Conservation (phyloP, 441 rosid genomes). For the Kokia cookei region DNA sequence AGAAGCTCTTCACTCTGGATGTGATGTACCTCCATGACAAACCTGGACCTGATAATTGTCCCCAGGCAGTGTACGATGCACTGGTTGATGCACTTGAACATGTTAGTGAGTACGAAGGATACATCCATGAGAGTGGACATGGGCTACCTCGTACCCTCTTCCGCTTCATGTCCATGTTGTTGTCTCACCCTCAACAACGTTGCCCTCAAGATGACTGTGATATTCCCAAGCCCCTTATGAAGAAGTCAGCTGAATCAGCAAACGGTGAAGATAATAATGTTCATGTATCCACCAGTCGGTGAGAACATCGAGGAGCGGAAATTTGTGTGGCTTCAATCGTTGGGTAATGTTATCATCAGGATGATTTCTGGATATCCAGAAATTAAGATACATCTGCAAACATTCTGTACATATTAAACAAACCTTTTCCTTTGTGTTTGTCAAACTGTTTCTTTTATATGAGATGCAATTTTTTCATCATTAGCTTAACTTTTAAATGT, state of each 20-base stretch:
- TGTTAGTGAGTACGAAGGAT: slow-evolving; percentile 81
- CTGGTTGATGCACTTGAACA: slow-evolving; percentile 79
- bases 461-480: background rate
- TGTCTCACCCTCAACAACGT: slow-evolving; percentile 88
- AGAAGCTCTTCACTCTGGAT: slow-evolving; percentile 81
- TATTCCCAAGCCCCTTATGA: slow-evolving; percentile 67
- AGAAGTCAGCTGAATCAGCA: slow-evolving; percentile 48
- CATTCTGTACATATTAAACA: background rate
- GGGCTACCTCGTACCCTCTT: slow-evolving; percentile 60
- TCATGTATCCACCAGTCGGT: slow-evolving; percentile 39
- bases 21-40: slow-evolving; percentile 92
- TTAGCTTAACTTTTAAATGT: background rate
- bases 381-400: background rate
- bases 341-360: background rate
- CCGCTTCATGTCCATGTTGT: slow-evolving; percentile 55
- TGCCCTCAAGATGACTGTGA: slow-evolving; percentile 67
- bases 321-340: background rate
- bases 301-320: slow-evolving; percentile 8
- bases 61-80: slow-evolving; percentile 74
- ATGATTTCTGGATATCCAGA: slow-evolving; percentile 2
- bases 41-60: slow-evolving; percentile 86
- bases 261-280: slow-evolving; percentile 37
- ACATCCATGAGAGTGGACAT: slow-evolving; percentile 75
- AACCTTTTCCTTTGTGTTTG: background rate
- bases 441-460: background rate